phyloP scores from a whole-genome alignment of 331 rosid genomes.

The Ulmus americana region DNA sequence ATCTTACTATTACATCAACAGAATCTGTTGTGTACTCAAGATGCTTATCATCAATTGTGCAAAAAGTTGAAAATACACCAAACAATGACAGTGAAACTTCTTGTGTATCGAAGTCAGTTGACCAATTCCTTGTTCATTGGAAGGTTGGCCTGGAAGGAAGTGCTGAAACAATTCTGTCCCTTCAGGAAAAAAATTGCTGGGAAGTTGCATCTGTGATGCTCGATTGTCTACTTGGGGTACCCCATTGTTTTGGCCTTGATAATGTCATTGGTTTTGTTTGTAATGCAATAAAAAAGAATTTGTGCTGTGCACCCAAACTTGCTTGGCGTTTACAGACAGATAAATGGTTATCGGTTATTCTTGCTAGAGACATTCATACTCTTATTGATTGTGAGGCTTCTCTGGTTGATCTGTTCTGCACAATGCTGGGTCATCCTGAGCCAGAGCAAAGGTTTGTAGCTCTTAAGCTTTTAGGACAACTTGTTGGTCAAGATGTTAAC shows the following conservation, averaged over 20 bases:
- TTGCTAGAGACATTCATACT: constrained; percentile 48
- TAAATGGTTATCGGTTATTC: constrained; percentile 60
- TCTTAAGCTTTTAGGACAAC: constrained; percentile 55
- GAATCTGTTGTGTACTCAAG: constrained; percentile 60
- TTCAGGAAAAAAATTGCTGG: constrained; percentile 80
- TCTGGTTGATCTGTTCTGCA: constrained; percentile 56
- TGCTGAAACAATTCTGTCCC: constrained; percentile 47
- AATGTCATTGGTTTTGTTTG: constrained; percentile 52
- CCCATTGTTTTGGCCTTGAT: constrained; percentile 44
- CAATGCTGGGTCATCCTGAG: constrained; percentile 76
- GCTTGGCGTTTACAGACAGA: constrained; percentile 78
- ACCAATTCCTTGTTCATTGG: constrained; percentile 45
- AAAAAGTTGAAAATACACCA: constrained; percentile 32
- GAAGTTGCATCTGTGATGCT: constrained; percentile 75
- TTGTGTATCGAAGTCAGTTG: constrained; percentile 34
- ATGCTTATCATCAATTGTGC: constrained; percentile 51
- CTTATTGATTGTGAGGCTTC: constrained; percentile 55
- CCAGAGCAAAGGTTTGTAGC: constrained; percentile 86
- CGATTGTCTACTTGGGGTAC: constrained; percentile 63
- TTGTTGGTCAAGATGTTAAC: constrained; percentile 56
- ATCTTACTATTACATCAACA: constrained; percentile 48
- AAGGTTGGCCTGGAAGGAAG: constrained; percentile 58
- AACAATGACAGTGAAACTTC: constrained; percentile 53
- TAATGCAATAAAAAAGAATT: constrained; percentile 53
- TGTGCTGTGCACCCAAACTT: constrained; percentile 68